Evolutionary conservation across 805 yeast species (phyloP).

Genomic region (Hanseniaspora clermontiae): DNA sequence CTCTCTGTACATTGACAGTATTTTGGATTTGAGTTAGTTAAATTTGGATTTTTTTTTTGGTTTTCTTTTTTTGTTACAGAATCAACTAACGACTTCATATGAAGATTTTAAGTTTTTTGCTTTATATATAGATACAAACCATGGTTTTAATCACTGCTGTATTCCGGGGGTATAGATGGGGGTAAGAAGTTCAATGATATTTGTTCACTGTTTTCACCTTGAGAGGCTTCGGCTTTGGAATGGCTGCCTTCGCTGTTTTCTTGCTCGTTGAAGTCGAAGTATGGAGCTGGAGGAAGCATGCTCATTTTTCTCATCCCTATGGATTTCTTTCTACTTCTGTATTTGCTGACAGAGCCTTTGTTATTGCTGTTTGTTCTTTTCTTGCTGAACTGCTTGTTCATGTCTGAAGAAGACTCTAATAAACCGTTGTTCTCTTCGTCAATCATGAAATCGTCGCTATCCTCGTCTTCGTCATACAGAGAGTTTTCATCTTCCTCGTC

Average conservation of each 20-base stretch:
- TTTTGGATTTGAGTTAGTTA: constrained; percentile 2
- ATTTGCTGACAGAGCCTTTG: not conserved
- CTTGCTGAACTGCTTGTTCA: not conserved
- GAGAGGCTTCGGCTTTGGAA: not conserved
- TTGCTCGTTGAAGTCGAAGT: constrained; percentile 23
- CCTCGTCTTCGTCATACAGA: not conserved
- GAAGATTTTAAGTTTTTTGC: not conserved
- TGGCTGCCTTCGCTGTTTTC: constrained; percentile 18
- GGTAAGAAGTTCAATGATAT: constrained; percentile 28
- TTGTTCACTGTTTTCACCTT: constrained; percentile 21
- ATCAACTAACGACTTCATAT: not conserved
- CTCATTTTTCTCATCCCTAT: not conserved
- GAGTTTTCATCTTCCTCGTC: constrained; percentile 1
- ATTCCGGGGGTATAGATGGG: constrained; percentile 30
- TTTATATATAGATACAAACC: not conserved
- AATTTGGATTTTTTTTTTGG: no score
- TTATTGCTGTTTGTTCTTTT: not conserved
- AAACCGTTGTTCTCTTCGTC: constrained; percentile 1
- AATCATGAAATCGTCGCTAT: not conserved
- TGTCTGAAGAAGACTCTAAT: not conserved
- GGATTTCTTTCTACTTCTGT: constrained; percentile 8
- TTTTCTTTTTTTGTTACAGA: not conserved
- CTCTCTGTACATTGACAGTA: constrained; percentile 10
- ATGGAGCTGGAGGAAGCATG: constrained; percentile 26
- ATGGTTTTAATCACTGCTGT: constrained; percentile 20